A percentile compares a stretch with the other conserved stretches of the same genome.
Conservation (phyloP, 2,329 filamentous ascomycete genomes). For the Xylaria polymorpha region DNA sequence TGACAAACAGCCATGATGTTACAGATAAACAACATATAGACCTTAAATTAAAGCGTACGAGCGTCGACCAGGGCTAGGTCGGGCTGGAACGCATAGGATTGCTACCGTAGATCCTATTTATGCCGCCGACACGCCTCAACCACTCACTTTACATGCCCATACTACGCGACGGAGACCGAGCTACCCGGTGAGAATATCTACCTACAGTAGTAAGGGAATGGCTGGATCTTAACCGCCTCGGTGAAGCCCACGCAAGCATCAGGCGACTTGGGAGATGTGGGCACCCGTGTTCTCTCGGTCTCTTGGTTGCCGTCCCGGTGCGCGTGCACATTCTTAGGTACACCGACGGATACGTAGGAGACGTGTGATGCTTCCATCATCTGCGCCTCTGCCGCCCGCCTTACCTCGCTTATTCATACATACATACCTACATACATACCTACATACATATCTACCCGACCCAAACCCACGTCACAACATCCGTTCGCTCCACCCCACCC, state of each 20-base stretch:
- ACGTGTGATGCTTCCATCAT: background rate
- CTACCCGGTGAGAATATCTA: constrained; percentile 22
- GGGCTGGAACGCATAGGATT: constrained; percentile 20
- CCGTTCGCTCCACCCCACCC: constrained; percentile 30
- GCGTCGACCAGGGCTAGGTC: constrained; percentile 28
- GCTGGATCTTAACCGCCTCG: constrained; percentile 2
- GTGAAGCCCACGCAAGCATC: constrained; percentile 8
- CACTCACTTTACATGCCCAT: background rate
- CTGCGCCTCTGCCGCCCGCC: constrained; percentile 26
- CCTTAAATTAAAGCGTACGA: constrained; percentile 28
- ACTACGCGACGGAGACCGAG: background rate
- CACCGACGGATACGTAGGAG: constrained; percentile 5
- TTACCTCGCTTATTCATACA: constrained; percentile 25
- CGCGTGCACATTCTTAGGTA: background rate
- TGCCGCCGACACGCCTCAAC: constrained; percentile 12
- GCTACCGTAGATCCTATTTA: constrained; percentile 9
- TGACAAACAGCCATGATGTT: constrained; percentile 21
- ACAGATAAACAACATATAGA: constrained; percentile 26
- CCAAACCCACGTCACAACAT: constrained; percentile 20
- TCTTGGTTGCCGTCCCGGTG: constrained; percentile 1
- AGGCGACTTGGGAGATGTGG: constrained; percentile 14
- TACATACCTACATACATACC: constrained; percentile 20
- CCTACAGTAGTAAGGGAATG: background rate
- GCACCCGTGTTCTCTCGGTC: background rate
- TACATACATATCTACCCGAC: constrained; percentile 23